phyloP scores from a whole-genome alignment of 2,329 filamentous ascomycete species.

The Arthrobotrys sinensis region DNA sequence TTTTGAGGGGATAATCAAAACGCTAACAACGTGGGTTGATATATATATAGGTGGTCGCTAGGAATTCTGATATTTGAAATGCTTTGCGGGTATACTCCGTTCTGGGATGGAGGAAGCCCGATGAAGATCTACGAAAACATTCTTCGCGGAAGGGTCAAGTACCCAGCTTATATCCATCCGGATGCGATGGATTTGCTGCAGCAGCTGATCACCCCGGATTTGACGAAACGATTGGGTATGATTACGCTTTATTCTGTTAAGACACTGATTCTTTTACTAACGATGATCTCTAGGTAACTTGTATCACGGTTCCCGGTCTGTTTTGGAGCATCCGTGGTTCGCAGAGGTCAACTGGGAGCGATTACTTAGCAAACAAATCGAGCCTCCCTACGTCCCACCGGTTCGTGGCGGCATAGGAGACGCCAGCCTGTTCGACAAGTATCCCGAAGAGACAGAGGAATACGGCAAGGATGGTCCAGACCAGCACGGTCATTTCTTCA shows the following conservation, averaged over 20 bases:
- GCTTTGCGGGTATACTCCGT: slow-evolving; percentile 98
- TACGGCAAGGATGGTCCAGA: slow-evolving; percentile 75
- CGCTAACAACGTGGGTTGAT: slow-evolving; percentile 17
- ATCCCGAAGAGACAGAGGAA: slow-evolving; percentile 94
- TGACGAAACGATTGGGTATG: slow-evolving; percentile 83
- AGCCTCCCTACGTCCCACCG: slow-evolving; percentile 96
- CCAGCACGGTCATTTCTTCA: slow-evolving; percentile 79
- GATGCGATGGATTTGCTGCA: slow-evolving; percentile 94
- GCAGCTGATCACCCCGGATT: slow-evolving; percentile 91
- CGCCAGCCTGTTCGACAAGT: slow-evolving; percentile 97
- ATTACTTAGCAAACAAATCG: slow-evolving; percentile 93
- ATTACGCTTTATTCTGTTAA: not conserved
- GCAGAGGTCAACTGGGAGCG: slow-evolving; percentile 98
- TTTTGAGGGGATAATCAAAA: slow-evolving; percentile 47
- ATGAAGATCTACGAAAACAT: slow-evolving; percentile 99
- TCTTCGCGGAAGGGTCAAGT: slow-evolving; percentile 93
- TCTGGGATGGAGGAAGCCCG: slow-evolving; percentile 97
- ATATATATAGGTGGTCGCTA: slow-evolving; percentile 85
- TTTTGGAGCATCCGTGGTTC: slow-evolving; percentile 97
- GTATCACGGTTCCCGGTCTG: slow-evolving; percentile 89
- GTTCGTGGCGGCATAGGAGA: slow-evolving; percentile 94
- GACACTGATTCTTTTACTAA: not conserved
- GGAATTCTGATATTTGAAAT: slow-evolving; percentile 99
- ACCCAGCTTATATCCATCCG: slow-evolving; percentile 93
- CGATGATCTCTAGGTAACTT: slow-evolving; percentile 77